Evolutionary conservation across 192 early-diverging fungal species (phyloP), one percentile per base, ranked within the genome.

Genomic region (Anaeromyces robustus): DNA sequence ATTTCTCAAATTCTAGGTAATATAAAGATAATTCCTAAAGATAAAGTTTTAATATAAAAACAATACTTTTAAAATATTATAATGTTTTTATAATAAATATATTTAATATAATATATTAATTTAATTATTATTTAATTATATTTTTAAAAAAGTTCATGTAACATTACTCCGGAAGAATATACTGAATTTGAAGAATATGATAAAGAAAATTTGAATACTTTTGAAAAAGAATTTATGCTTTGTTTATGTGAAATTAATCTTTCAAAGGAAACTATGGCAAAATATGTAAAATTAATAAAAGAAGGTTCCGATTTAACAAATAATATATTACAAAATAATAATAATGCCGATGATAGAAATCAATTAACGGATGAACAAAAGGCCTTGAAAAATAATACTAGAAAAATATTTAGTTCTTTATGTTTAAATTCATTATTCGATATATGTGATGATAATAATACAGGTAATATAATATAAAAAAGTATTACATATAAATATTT

Each of bases 131-230:
- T 84, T 7, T 77, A 28, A 79, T 18, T 26, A 43, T 77, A 22
- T 29, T 81, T 92, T 89, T 78, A 81, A 85, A 37, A 87, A 90
- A 18, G 88, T 88, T 28, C 29, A 82, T 9, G 79, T 85, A 26
- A 79, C 92, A 81, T 86, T 89, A 0, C 26, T 7, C 80, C 89
- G 14, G 94, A 94, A 78, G 87, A 91, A 17, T 84, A 92, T 13
- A 85, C 92, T 32, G 83, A 86, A 19, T 92, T 94, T 68, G 94
- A 95, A 79, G 85, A 87, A 1, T 95, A 94, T 83, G 93, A 95
- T 82, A 88, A 94, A 31, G 89, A 88, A 17, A 86, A 92, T 30
- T 85, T 95, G 37, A 87, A 85, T 32, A 87, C 85, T 31, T 82
- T 95, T 32, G 88, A 94, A 80, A 86, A 81, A 17, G 91, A 94